Evolutionary conservation across 2,329 filamentous ascomycete genomes (phyloP).

Genomic region (Ophiocordyceps sinensis): DNA sequence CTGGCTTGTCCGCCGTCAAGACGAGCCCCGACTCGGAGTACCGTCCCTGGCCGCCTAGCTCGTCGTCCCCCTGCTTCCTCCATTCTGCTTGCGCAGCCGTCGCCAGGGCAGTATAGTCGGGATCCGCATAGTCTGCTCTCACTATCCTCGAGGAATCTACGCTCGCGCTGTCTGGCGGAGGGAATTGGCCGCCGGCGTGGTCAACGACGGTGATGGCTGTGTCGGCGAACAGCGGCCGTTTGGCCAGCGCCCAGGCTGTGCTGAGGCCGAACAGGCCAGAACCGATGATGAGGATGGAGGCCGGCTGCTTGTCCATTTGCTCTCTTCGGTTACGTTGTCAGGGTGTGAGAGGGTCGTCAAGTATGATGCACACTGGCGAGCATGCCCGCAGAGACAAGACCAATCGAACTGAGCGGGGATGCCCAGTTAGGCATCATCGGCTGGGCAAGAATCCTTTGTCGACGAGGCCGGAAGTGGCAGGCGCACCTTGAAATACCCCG

Average conservation of each 20-base stretch:
- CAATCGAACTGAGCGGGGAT: too few relatives aligned
- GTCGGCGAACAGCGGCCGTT: constrained; percentile 38
- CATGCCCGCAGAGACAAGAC: too few relatives aligned
- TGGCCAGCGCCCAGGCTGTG: constrained; percentile 53
- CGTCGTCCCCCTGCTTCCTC: constrained; percentile 42
- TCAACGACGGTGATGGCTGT: constrained; percentile 46
- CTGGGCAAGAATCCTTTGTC: too few relatives aligned
- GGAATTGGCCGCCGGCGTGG: constrained; percentile 40
- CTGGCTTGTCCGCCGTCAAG: constrained; percentile 40
- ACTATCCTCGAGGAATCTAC: constrained; percentile 52
- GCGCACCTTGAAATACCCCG: too few relatives aligned
- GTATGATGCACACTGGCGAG: too few relatives aligned
- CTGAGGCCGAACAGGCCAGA: constrained; percentile 49
- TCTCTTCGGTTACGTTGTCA: not conserved
- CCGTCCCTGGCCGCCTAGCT: constrained; percentile 47
- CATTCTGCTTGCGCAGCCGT: constrained; percentile 54
- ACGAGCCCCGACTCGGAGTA: constrained; percentile 59
- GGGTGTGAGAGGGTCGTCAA: not conserved
- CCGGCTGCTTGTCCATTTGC: constrained; percentile 19
- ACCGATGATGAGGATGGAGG: constrained; percentile 52
- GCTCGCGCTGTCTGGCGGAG: constrained; percentile 42
- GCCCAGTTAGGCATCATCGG: too few relatives aligned
- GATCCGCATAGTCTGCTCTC: constrained; percentile 66
- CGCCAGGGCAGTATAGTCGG: constrained; percentile 62
- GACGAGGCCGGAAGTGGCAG: too few relatives aligned